Evolutionary conservation across 1,284 basidiomycete species (phyloP).

Genomic region (Agaricales sp.): DNA sequence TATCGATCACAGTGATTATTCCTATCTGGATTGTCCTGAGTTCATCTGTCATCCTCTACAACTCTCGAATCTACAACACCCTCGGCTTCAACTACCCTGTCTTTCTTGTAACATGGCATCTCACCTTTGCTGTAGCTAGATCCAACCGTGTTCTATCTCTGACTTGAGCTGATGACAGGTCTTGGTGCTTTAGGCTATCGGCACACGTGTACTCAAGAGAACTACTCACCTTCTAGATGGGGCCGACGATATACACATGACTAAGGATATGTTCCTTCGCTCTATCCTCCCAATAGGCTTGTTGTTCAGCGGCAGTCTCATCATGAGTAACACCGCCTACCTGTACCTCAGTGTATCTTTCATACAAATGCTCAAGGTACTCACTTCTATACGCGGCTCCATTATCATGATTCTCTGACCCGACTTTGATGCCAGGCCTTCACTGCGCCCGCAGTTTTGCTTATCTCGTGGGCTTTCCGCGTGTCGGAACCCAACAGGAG

Average conservation of each 20-base stretch:
- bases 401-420: conserved; percentile 1
- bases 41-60: conserved; percentile 92
- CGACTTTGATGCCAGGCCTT: conserved; percentile 56
- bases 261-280: conserved; percentile 71
- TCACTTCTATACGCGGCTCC: conserved; percentile 7
- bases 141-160: background rate
- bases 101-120: conserved; percentile 83
- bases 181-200: conserved; percentile 53
- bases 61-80: conserved; percentile 85
- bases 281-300: conserved; percentile 92
- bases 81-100: conserved; percentile 81
- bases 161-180: conserved; percentile 1
- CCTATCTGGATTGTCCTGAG: conserved; percentile 88
- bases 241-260: conserved; percentile 80
- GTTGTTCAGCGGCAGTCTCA: conserved; percentile 87
- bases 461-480: conserved; percentile 88
- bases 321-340: conserved; percentile 92
- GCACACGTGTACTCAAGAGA: conserved; percentile 81
- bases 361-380: conserved; percentile 96
- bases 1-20: conserved; percentile 63
- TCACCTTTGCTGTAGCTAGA: conserved; percentile 66
- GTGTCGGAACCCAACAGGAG: conserved; percentile 83
- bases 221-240: conserved; percentile 89
- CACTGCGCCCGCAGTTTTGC: conserved; percentile 90
- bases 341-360: conserved; percentile 87